Evolutionary conservation across 257 asterid species (phyloP).

Genomic region (Orobanche coerulescens): DNA sequence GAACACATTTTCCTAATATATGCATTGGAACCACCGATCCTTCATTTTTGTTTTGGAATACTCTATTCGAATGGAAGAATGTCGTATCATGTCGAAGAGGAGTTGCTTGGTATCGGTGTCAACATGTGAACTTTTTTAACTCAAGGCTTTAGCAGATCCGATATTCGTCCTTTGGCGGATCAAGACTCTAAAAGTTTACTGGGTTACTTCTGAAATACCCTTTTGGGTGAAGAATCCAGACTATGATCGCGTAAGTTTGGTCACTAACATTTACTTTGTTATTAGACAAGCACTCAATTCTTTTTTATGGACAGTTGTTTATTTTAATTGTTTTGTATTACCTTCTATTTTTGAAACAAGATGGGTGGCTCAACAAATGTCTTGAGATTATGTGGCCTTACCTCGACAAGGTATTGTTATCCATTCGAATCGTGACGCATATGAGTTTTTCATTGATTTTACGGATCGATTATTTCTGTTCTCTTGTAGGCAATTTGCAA

Average conservation of each 20-base stretch:
- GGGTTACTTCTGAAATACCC: constrained; percentile 81
- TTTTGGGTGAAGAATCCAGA: constrained; percentile 91
- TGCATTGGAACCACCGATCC: background rate
- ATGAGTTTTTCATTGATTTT: constrained; percentile 4
- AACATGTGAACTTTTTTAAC: constrained; percentile 11
- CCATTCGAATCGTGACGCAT: constrained; percentile 2
- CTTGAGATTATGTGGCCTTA: constrained; percentile 83
- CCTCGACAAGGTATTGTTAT: constrained; percentile 69
- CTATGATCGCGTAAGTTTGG: constrained; percentile 81
- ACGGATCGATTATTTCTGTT: constrained; percentile 13
- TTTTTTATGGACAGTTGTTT: constrained; percentile 9
- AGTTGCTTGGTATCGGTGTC: background rate
- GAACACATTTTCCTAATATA: background rate
- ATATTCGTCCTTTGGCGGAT: constrained; percentile 73
- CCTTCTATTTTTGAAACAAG: constrained; percentile 32
- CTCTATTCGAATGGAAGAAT: background rate
- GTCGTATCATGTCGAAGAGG: background rate
- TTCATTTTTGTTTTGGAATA: background rate
- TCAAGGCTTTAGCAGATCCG: constrained; percentile 57
- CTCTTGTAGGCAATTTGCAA: constrained; percentile 53
- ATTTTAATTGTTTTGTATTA: constrained; percentile 3
- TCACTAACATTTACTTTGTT: constrained; percentile 17
- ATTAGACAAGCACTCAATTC: background rate
- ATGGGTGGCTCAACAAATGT: constrained; percentile 89
- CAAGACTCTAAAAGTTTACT: constrained; percentile 59